A percentile compares a stretch with the other conserved stretches of the same genome.
These are phyloP conservation scores for Colletotrichum lindemuthianum DNA, from an alignment of 2,329 filamentous ascomycete species.

Conservation along the genomic window DNA sequence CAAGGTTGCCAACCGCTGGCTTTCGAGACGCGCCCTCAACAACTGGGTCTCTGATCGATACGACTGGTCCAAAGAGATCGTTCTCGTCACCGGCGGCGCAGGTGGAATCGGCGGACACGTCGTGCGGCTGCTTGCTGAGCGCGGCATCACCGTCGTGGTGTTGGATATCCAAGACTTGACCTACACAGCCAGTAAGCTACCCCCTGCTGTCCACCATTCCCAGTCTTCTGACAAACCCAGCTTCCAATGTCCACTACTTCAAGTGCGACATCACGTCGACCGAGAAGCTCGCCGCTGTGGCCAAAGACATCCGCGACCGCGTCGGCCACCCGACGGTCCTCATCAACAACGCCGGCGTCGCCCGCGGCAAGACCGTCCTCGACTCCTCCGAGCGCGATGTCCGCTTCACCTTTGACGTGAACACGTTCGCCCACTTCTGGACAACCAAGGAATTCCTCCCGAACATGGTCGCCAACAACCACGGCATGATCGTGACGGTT, in stretches of 20 bases:
- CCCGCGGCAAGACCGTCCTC: conserved; percentile 69
- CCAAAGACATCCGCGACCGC: conserved; percentile 60
- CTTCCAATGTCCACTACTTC: conserved; percentile 71
- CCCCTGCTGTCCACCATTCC: no score
- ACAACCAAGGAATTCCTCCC: conserved; percentile 75
- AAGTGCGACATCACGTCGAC: conserved; percentile 75
- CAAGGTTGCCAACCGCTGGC: conserved; percentile 58
- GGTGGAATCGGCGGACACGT: conserved; percentile 77
- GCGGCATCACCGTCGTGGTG: conserved; percentile 74
- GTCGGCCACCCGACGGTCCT: conserved; percentile 75
- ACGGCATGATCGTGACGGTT: conserved; percentile 79
- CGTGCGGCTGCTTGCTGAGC: conserved; percentile 72
- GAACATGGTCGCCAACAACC: conserved; percentile 68
- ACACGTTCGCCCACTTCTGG: conserved; percentile 74
- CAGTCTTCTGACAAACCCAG: conserved; percentile 36
- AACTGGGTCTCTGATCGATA: conserved; percentile 65
- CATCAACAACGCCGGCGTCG: conserved; percentile 78
- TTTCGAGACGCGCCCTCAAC: conserved; percentile 60
- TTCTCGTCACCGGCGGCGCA: conserved; percentile 79
- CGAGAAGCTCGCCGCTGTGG: conserved; percentile 61
- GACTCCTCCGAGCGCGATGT: conserved; percentile 66
- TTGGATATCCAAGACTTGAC: conserved; percentile 72
- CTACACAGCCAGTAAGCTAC: conserved; percentile 57
- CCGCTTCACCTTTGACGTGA: conserved; percentile 76
- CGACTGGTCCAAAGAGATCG: conserved; percentile 75